Evolutionary conservation across 176 grass and related monocot species (phyloP), one percentile per base, ranked within the genome.

Genomic region (Lolium perenne): DNA sequence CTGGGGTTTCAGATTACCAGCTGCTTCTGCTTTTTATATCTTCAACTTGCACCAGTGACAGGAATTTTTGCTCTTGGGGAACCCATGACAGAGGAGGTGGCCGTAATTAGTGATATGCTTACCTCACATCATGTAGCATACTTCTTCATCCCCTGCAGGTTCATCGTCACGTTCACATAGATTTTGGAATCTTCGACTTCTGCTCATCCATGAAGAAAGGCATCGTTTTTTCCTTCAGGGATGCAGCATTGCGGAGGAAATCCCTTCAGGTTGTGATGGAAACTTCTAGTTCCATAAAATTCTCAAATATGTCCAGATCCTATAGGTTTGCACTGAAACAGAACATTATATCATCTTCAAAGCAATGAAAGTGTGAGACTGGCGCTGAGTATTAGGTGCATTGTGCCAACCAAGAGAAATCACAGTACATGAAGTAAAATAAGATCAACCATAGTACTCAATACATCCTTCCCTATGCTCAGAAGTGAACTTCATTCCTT

Each of bases 401-500:
- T 23, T 60, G 29, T 32, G 26, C 18, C 22, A 58, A 82, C 61
- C 35, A 26, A 61, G 45, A 82, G 21, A 90, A 45, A 22, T 41
- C 63, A 78, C 43, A 70, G n/a, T 61, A 46, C 63, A 10, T 15
- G 26, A 0, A 80, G 17, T 46, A 67, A 75, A 38, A 57, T 15
- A 82, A 70, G 70, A 80, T 38, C 51, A 3, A 29, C 59, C 59
- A 58, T 50, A 40, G 48, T 8, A 50, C 10, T 51, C 20, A 40
- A 40, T 49, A 86, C 64, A 83, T 58, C 56, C 66, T 76, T 68
- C 77, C 43, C 84, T 38, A n/a, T 53, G 46, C 74, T 61, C 50
- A 13, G 12, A 77, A 38, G 61, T 76, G 32, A 88, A 71, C 69
- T 82, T 49, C 11, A 9, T 82, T 60, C 77, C 82, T 76, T 88